Conservation (phyloP, 208 protist genomes). For the Crithidia thermophila region DNA sequence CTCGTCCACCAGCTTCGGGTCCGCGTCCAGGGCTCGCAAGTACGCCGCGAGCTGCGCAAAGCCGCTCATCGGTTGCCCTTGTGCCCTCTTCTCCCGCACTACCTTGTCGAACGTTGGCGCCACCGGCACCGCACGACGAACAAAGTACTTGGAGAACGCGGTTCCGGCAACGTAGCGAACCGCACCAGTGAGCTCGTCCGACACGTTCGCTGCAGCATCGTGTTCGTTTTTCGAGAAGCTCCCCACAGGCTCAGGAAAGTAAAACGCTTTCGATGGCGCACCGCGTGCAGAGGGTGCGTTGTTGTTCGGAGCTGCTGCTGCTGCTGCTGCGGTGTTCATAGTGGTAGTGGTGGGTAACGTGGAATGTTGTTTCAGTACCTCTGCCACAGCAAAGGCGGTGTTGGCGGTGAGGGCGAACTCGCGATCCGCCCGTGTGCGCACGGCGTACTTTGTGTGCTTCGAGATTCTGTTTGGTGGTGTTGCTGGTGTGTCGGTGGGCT, state of each 20-base stretch:
- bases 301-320: neutral
- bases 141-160: constrained; percentile 12
- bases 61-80: constrained; percentile 15
- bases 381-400: constrained; percentile 9
- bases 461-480: no score
- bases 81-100: neutral
- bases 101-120: neutral
- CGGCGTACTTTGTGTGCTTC: neutral
- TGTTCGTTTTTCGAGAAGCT: no score
- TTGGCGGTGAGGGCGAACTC: constrained; percentile 3
- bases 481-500: no score
- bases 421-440: neutral
- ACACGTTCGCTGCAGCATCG: no score
- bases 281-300: no score
- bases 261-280: no score
- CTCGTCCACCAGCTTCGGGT: constrained; percentile 9
- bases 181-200: no score
- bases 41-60: constrained; percentile 28
- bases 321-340: no score
- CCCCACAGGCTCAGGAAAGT: no score
- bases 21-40: constrained; percentile 19
- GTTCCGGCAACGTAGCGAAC: neutral
- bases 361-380: constrained; percentile 1
- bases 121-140: neutral
- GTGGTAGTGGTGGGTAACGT: neutral